A percentile compares a stretch with the other conserved stretches of the same genome.
Conservation (phyloP, 371 early-diverging fungal species). For the Actinomortierella wolfii region DNA sequence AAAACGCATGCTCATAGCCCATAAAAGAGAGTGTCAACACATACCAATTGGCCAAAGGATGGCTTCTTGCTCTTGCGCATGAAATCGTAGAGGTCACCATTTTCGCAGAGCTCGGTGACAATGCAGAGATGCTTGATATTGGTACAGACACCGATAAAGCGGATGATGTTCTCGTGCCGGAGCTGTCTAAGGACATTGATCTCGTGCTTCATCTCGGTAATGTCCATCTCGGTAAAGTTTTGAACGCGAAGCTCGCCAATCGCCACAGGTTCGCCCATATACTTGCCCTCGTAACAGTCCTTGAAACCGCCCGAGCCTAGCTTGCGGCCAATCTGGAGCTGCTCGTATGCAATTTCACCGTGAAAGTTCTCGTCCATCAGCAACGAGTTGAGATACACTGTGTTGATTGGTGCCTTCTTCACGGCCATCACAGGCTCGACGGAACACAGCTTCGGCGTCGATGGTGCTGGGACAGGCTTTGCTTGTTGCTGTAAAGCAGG, state of each 20-base stretch:
- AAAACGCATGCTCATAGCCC: background rate
- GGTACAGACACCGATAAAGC: conserved; percentile 76
- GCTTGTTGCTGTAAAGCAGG: conserved; percentile 60
- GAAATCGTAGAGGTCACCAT: conserved; percentile 78
- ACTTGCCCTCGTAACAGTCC: conserved; percentile 72
- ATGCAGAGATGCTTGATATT: conserved; percentile 72
- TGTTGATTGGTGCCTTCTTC: conserved; percentile 49
- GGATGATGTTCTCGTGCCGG: conserved; percentile 78
- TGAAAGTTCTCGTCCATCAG: conserved; percentile 48
- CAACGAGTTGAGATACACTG: conserved; percentile 59
- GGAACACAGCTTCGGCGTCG: conserved; percentile 66
- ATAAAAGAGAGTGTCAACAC: background rate
- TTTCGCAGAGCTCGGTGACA: conserved; percentile 76
- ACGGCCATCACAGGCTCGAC: conserved; percentile 46
- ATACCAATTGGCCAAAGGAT: conserved; percentile 59
- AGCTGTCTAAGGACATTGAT: conserved; percentile 76
- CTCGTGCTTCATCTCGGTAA: conserved; percentile 77
- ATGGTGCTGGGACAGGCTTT: conserved; percentile 71
- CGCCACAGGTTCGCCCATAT: conserved; percentile 70
- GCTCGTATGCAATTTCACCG: conserved; percentile 66
- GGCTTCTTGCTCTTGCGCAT: conserved; percentile 71
- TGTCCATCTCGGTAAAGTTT: conserved; percentile 71
- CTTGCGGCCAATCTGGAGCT: conserved; percentile 62
- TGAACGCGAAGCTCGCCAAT: conserved; percentile 72
- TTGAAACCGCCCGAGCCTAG: conserved; percentile 84